Conservation (phyloP, 140 eudicot species). For the Erigeron philadelphicus region DNA sequence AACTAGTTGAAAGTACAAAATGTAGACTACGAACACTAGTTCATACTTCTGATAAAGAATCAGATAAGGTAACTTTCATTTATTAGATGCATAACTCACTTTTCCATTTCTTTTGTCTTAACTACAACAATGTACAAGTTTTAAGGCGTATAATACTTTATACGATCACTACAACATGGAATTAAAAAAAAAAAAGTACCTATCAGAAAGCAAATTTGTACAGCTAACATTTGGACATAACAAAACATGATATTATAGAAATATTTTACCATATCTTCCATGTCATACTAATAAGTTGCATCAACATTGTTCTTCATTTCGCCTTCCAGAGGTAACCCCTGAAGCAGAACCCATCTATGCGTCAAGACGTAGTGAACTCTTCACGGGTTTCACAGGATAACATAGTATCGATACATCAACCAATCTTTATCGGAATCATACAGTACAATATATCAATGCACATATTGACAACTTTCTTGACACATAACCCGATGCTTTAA, state of each 20-base stretch:
- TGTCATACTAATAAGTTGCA: conserved; percentile 13
- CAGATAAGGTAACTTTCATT: neutral
- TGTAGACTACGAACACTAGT: too few species aligned
- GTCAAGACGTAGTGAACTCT: neutral
- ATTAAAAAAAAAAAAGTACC: conserved; percentile 8
- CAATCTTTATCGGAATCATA: neutral
- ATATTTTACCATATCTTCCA: conserved; percentile 17
- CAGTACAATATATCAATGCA: neutral
- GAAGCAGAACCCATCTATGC: conserved; percentile 16
- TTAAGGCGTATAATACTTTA: conserved; percentile 16
- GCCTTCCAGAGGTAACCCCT: neutral
- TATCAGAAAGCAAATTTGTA: conserved; percentile 27
- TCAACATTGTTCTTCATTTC: conserved; percentile 4
- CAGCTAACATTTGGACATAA: conserved; percentile 10
- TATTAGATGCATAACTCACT: neutral
- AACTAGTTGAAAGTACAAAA: too few species aligned
- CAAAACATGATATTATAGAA: conserved; percentile 16
- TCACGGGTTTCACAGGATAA: conserved; percentile 11
- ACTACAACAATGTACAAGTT: conserved; percentile 26
- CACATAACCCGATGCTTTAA: conserved; percentile 1
- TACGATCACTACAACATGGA: conserved; percentile 19
- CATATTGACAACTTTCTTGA: conserved; percentile 5
- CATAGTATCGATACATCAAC: conserved; percentile 14
- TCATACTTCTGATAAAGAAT: neutral
- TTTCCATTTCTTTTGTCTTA: neutral